Evolutionary conservation across 1,139 yeast species (phyloP), one percentile per base, ranked within the genome.

Genomic region (Blastobotrys buckinghamii): DNA sequence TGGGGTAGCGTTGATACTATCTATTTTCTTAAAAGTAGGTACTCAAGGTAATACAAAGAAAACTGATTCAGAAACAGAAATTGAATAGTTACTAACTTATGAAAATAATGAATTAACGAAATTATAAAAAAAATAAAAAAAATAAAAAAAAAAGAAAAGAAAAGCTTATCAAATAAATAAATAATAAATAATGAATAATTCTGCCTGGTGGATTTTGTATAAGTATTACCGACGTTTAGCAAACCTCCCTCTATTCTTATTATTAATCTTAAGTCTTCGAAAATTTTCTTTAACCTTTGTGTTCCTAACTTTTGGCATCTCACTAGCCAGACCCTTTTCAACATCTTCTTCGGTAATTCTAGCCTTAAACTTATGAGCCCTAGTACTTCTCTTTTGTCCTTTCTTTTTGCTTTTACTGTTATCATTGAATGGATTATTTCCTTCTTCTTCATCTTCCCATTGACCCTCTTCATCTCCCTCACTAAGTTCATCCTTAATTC

Each of bases 371-470:
- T 76, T 77, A 62, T 78, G 79, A 50, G 83, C 71, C 55, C 83
- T 70, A 0, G 88, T 81, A 2, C 81, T 76, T 59, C 90, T 69
- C 67, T 82, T 83, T 45, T 78, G 83, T 68, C 65, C 71, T 65
- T 70, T 70, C 50, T 69, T 68, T 59, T 64, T 69, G 50, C 56
- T 58, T 41, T 50, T 57, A 56, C 30, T 50, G 54, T 4, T 49
- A 2, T 33, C 45, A 7, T 30, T 29, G 17, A 42, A 42, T 17
- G 45, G 45, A 16, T 30, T 34, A 44, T 32, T 39, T 51, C 48
- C 15, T 15, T 44, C 47, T 8, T 54, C 59, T 12, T 54, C 63
- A 22, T 38, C 59, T 19, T 49, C 63, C 6, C 53, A 64, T 3
- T 53, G 48, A 2, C 52, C 58, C 5, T 48, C 51, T 6, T 47